These are phyloP conservation scores for Cyclostephanos invisitatus DNA, from an alignment of 108 stramenopile genomes.

Conservation along the genomic window DNA sequence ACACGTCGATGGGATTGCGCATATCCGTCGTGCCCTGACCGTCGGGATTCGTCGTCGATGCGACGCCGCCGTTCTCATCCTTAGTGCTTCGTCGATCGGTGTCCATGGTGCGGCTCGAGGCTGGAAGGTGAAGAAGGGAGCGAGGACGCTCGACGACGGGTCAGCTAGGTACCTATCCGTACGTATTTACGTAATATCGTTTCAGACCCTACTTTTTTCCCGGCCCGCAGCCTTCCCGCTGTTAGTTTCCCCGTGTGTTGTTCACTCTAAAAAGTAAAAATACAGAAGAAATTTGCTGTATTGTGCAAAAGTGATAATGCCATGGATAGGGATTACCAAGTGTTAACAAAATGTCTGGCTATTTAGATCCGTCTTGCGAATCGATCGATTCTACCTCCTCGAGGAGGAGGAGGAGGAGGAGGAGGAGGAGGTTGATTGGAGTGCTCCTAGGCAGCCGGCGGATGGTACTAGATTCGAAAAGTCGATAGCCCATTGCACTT, in stretches of 20 bases:
- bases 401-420: no score
- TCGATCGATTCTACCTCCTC: neutral
- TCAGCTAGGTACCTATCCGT: no score
- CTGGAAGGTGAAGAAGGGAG: no score
- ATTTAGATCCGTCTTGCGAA: constrained; percentile 7
- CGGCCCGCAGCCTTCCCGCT: no score
- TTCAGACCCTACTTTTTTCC: no score
- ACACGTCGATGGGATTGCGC: constrained; percentile 56
- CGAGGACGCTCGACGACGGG: no score
- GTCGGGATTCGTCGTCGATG: neutral
- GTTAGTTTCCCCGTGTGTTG: no score
- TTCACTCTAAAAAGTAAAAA: no score
- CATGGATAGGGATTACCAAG: constrained; percentile 7
- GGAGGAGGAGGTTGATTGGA: no score
- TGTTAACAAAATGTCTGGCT: constrained; percentile 32
- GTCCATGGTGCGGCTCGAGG: neutral
- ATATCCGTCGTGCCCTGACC: constrained; percentile 70
- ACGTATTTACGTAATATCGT: no score
- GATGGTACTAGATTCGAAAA: no score
- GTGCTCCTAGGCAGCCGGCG: neutral
- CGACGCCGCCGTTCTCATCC: neutral
- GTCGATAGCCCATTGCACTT: neutral
- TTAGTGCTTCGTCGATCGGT: neutral
- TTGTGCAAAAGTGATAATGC: constrained; percentile 8
- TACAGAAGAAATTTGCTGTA: no score